phyloP scores from a whole-genome alignment of 345 rosid genomes.

The Brassica rapa region DNA sequence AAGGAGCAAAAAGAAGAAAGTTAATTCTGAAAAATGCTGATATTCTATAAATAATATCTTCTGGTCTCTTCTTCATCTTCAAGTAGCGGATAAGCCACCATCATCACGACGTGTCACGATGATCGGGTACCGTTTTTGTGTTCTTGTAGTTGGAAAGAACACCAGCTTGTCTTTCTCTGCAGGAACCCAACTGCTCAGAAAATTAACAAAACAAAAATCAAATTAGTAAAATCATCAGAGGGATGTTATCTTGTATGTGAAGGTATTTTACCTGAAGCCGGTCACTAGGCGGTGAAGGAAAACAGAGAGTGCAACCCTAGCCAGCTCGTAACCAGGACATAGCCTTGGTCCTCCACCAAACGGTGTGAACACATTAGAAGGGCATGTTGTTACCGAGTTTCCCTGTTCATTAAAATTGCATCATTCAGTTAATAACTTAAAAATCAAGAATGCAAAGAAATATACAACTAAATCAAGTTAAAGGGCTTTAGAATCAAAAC shows the following conservation, averaged over 20 bases:
- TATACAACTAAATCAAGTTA: neutral
- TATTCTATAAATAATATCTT: constrained; percentile 29
- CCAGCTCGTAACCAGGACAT: constrained; percentile 68
- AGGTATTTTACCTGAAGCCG: constrained; percentile 34
- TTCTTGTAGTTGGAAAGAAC: constrained; percentile 95
- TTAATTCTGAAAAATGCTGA: constrained; percentile 29
- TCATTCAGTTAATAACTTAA: neutral
- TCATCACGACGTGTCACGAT: constrained; percentile 52
- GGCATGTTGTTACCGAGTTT: constrained; percentile 49
- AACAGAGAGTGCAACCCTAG: constrained; percentile 64
- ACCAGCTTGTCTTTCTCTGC: constrained; percentile 86
- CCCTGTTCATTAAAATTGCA: constrained; percentile 38
- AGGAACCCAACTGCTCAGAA: constrained; percentile 71
- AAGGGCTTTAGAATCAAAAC: constrained; percentile 10
- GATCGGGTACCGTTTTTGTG: constrained; percentile 88
- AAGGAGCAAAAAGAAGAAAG: constrained; percentile 24
- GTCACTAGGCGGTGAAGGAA: constrained; percentile 64
- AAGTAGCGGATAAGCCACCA: constrained; percentile 30
- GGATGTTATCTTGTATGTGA: neutral
- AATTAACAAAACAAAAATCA: neutral
- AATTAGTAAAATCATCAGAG: neutral
- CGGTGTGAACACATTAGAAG: constrained; percentile 53
- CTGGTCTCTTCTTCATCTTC: constrained; percentile 5
- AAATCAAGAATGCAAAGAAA: neutral
- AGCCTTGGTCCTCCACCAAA: constrained; percentile 68